Evolutionary conservation across 805 yeast genomes (phyloP).

Genomic region (Priceomyces haplophilus): DNA sequence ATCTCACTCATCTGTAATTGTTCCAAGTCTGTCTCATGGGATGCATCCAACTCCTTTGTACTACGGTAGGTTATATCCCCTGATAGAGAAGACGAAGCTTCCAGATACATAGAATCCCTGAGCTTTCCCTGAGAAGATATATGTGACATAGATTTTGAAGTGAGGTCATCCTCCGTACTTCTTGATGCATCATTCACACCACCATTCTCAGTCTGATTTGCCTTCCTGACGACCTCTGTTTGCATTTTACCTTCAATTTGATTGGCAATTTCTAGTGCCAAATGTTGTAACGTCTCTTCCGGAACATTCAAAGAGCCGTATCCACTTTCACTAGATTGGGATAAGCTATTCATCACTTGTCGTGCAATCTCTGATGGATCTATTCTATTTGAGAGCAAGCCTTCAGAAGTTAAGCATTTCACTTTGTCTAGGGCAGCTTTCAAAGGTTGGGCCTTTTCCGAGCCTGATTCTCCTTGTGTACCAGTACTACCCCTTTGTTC

Average conservation of each 20-base stretch:
- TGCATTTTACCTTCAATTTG: conserved; percentile 27
- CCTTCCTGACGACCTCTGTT: conserved; percentile 10
- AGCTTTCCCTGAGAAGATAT: no score
- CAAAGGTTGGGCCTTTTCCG: conserved; percentile 10
- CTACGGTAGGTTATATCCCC: background rate
- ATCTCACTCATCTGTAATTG: conserved; percentile 60
- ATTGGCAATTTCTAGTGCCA: conserved; percentile 28
- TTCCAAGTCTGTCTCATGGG: conserved; percentile 49
- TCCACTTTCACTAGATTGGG: conserved; percentile 7
- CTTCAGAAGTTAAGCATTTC: background rate
- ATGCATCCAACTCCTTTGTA: background rate
- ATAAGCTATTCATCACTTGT: conserved; percentile 23
- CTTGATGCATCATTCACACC: conserved; percentile 2
- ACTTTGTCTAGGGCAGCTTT: background rate
- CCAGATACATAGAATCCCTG: background rate
- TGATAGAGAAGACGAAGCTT: background rate
- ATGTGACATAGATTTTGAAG: background rate
- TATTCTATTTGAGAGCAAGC: conserved; percentile 1
- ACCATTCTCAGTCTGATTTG: conserved; percentile 32
- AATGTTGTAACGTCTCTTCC: conserved; percentile 24
- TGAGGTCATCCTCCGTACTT: background rate
- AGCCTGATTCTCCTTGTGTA: background rate
- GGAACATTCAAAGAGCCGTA: conserved; percentile 10
- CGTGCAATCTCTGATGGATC: conserved; percentile 26
- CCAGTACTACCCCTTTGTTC: background rate